These are phyloP conservation scores for Ananas comosus DNA, from an alignment of 176 grass and related monocot genomes.

Conservation along the genomic window DNA sequence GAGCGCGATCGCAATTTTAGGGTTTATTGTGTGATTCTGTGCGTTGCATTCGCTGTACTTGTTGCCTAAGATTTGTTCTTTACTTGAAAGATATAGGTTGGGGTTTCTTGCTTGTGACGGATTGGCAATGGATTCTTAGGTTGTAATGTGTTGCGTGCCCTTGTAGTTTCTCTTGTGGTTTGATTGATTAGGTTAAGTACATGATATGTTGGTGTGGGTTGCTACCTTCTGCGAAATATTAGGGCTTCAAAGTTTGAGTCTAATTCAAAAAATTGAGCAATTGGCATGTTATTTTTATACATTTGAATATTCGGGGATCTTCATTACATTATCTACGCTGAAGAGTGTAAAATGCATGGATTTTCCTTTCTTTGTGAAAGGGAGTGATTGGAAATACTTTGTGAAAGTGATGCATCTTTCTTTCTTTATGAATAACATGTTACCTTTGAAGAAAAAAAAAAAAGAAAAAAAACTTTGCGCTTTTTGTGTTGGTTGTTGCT, in stretches of 20 bases:
- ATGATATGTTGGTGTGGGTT: background rate
- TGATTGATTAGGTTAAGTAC: background rate
- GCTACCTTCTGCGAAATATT: background rate
- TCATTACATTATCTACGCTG: too few species aligned
- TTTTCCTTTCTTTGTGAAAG: too few species aligned
- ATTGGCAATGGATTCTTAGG: background rate
- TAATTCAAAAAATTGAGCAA: too few species aligned
- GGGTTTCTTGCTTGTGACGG: background rate
- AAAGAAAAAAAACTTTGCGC: background rate
- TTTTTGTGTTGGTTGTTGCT: background rate
- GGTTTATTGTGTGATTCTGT: background rate
- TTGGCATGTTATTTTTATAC: too few species aligned
- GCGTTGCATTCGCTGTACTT: background rate
- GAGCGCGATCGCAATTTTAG: background rate
- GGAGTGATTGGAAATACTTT: background rate
- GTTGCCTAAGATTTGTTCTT: background rate
- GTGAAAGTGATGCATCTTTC: background rate
- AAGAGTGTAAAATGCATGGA: too few species aligned
- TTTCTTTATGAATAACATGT: background rate
- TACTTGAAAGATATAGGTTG: background rate
- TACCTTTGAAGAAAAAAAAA: background rate
- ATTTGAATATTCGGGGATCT: too few species aligned
- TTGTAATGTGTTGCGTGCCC: background rate
- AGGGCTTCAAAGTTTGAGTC: background rate
- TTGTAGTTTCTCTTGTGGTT: background rate